A percentile compares a stretch with the other conserved stretches of the same genome.
Evolutionary conservation across 441 rosid genomes (phyloP).

Genomic region (Eutrema salsugineum): DNA sequence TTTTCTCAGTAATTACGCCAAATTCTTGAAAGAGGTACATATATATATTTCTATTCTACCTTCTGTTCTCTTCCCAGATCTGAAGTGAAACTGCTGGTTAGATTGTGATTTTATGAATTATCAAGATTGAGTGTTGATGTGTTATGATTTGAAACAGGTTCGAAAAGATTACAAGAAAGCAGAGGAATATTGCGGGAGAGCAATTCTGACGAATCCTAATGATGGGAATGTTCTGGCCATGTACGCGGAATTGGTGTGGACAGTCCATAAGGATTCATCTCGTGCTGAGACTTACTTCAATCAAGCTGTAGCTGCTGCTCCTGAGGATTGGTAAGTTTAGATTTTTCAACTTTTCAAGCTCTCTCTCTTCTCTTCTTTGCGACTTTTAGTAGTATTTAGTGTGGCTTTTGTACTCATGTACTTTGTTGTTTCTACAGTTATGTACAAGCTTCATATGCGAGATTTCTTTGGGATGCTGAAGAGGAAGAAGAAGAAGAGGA

Average conservation of each 20-base stretch:
- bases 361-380: neutral
- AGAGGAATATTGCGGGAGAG: conserved; percentile 78
- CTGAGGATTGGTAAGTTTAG: conserved; percentile 66
- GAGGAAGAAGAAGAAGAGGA: conserved; percentile 46
- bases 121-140: neutral
- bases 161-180: conserved; percentile 59
- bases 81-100: neutral
- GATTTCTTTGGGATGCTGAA: conserved; percentile 84
- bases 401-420: neutral
- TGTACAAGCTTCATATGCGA: conserved; percentile 80
- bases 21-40: conserved; percentile 71
- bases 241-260: conserved; percentile 86
- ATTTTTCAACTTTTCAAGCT: neutral
- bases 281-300: conserved; percentile 74
- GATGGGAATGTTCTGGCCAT: conserved; percentile 75
- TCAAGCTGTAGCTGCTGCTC: conserved; percentile 77
- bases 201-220: conserved; percentile 54
- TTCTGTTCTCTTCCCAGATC: neutral
- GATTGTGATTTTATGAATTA: neutral
- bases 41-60: neutral
- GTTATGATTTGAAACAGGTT: conserved; percentile 42
- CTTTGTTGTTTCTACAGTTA: conserved; percentile 42
- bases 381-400: neutral
- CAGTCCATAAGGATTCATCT: conserved; percentile 52
- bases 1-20: conserved; percentile 74